These are phyloP conservation scores for Penicillium aurantiogriseum DNA, from an alignment of 2,329 filamentous ascomycete genomes.

Conservation along the genomic window DNA sequence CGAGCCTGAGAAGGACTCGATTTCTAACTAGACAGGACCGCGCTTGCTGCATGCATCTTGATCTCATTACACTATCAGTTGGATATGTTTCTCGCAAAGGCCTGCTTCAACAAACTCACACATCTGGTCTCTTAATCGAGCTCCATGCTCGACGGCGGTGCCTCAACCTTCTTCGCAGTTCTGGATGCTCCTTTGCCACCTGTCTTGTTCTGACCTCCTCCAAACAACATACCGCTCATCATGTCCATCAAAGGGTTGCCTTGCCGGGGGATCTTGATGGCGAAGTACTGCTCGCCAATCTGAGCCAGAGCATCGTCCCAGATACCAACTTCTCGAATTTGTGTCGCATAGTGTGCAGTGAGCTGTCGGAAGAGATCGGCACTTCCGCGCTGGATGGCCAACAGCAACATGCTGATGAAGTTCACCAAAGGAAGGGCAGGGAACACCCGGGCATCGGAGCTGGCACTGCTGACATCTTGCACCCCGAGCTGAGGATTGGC, in stretches of 20 bases:
- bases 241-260: conserved; percentile 94
- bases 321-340: conserved; percentile 71
- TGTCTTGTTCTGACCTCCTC: conserved; percentile 43
- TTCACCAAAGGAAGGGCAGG: conserved; percentile 92
- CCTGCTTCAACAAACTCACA: neutral
- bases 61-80: conserved; percentile 18
- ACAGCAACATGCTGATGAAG: conserved; percentile 80
- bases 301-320: conserved; percentile 84
- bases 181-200: conserved; percentile 41
- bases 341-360: conserved; percentile 72
- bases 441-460: conserved; percentile 75
- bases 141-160: conserved; percentile 45
- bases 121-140: conserved; percentile 37
- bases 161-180: conserved; percentile 49
- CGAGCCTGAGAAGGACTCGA: conserved; percentile 61
- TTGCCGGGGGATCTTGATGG: conserved; percentile 81
- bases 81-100: conserved; percentile 11
- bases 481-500: conserved; percentile 64
- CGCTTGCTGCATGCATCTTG: conserved; percentile 14
- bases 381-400: conserved; percentile 78
- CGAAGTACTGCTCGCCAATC: conserved; percentile 96
- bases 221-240: conserved; percentile 94
- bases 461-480: conserved; percentile 75
- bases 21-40: conserved; percentile 19
- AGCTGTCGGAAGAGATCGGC: conserved; percentile 78